These are phyloP conservation scores for Lentinula boryana DNA, from an alignment of 768 basidiomycete genomes.

Conservation along the genomic window DNA sequence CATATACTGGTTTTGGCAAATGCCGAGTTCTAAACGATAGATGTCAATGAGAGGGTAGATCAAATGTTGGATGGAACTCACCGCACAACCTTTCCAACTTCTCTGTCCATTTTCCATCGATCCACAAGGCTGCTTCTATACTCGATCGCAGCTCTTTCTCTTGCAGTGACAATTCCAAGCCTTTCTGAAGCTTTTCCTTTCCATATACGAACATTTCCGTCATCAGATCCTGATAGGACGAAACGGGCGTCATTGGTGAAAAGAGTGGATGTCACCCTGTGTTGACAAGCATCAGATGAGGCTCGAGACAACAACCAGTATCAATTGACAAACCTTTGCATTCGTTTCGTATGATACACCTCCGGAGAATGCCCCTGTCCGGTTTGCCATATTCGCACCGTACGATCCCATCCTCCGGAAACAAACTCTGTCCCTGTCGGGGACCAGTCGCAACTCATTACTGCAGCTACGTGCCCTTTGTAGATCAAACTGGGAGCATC, in stretches of 20 bases:
- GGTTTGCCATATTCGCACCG: slow-evolving; percentile 88
- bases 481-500: slow-evolving; percentile 84
- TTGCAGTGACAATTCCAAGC: slow-evolving; percentile 82
- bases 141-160: slow-evolving; percentile 88
- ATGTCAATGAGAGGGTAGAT: slow-evolving; percentile 2
- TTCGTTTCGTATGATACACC: slow-evolving; percentile 97
- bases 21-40: slow-evolving; percentile 55
- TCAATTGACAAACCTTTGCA: slow-evolving; percentile 72
- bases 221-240: slow-evolving; percentile 86
- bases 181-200: slow-evolving; percentile 91
- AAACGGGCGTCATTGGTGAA: slow-evolving; percentile 91
- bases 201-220: slow-evolving; percentile 94
- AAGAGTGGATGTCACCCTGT: slow-evolving; percentile 80
- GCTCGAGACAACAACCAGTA: neutral
- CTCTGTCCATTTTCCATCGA: slow-evolving; percentile 80
- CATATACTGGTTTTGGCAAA: slow-evolving; percentile 87
- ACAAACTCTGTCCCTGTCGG: slow-evolving; percentile 96
- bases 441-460: slow-evolving; percentile 96
- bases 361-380: slow-evolving; percentile 78
- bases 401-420: slow-evolving; percentile 94
- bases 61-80: slow-evolving; percentile 26
- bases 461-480: slow-evolving; percentile 95
- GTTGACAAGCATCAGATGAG: neutral
- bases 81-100: slow-evolving; percentile 80
- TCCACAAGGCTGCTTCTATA: slow-evolving; percentile 86